These are phyloP conservation scores for Nepenthes gracilis DNA, from an alignment of 148 eudicot genomes.

Conservation along the genomic window DNA sequence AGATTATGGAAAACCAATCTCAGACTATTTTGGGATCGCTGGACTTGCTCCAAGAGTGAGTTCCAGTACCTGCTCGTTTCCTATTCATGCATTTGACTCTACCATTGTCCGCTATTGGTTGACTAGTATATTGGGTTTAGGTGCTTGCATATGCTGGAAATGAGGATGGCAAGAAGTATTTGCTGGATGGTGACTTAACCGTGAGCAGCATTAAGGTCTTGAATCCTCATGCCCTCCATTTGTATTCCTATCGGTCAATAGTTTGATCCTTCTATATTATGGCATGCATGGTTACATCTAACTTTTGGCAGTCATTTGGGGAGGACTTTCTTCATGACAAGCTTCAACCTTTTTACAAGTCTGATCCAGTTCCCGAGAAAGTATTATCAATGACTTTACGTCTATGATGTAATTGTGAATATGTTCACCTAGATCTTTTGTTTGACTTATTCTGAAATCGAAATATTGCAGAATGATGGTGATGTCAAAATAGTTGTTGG, in stretches of 20 bases:
- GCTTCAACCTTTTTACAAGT: constrained; percentile 73
- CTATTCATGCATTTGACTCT: not conserved
- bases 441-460: not conserved
- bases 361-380: constrained; percentile 71
- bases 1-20: constrained; percentile 68
- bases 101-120: not conserved
- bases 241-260: not conserved
- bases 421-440: no score
- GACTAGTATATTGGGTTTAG: constrained; percentile 18
- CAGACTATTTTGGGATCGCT: constrained; percentile 64
- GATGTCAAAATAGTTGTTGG: constrained; percentile 85
- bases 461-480: constrained; percentile 45
- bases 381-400: constrained; percentile 26
- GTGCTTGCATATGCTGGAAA: constrained; percentile 60
- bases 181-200: constrained; percentile 52
- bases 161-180: constrained; percentile 48
- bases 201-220: constrained; percentile 53
- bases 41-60: constrained; percentile 54
- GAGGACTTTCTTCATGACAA: constrained; percentile 57
- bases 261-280: not conserved
- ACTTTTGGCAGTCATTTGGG: constrained; percentile 42
- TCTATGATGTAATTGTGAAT: not conserved
- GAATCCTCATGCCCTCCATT: not conserved
- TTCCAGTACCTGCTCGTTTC: not conserved
- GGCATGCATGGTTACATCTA: not conserved